Evolutionary conservation across 1,284 basidiomycete genomes (phyloP).

Genomic region (Leccinum holopus): DNA sequence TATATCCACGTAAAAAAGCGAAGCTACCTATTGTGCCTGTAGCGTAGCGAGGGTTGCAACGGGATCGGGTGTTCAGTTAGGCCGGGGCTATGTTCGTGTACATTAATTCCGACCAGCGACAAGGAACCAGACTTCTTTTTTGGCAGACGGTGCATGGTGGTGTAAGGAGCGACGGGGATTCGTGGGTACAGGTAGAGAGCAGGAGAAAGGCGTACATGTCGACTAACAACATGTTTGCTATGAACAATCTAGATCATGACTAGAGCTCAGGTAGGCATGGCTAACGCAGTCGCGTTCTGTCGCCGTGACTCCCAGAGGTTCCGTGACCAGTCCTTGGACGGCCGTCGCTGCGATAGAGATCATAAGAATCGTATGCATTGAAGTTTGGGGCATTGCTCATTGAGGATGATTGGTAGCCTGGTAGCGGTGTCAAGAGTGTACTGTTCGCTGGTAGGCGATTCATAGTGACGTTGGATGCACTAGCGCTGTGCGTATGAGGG

Average conservation of each 20-base stretch:
- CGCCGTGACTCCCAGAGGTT: slow-evolving; percentile 22
- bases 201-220: not conserved
- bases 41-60: slow-evolving; percentile 12
- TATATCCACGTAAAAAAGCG: slow-evolving; percentile 23
- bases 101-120: slow-evolving; percentile 9
- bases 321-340: slow-evolving; percentile 25
- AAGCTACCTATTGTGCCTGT: slow-evolving; percentile 21
- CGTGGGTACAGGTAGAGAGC: not conserved
- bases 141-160: slow-evolving; percentile 2
- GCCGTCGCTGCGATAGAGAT: slow-evolving; percentile 17
- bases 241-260: slow-evolving; percentile 11
- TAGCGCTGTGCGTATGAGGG: slow-evolving; percentile 14
- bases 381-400: slow-evolving; percentile 12
- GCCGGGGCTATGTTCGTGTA: slow-evolving; percentile 1
- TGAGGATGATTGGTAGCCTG: slow-evolving; percentile 40
- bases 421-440: slow-evolving; percentile 50
- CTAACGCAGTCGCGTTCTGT: slow-evolving; percentile 26
- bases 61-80: slow-evolving; percentile 8
- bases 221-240: slow-evolving; percentile 2
- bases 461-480: slow-evolving; percentile 17
- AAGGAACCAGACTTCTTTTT: slow-evolving; percentile 10
- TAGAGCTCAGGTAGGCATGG: slow-evolving; percentile 15
- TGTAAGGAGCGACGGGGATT: slow-evolving; percentile 1
- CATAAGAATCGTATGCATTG: slow-evolving; percentile 23
- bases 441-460: slow-evolving; percentile 44